Conservation (phyloP, 2,329 filamentous ascomycete species). For the Aaosphaeria arxii region DNA sequence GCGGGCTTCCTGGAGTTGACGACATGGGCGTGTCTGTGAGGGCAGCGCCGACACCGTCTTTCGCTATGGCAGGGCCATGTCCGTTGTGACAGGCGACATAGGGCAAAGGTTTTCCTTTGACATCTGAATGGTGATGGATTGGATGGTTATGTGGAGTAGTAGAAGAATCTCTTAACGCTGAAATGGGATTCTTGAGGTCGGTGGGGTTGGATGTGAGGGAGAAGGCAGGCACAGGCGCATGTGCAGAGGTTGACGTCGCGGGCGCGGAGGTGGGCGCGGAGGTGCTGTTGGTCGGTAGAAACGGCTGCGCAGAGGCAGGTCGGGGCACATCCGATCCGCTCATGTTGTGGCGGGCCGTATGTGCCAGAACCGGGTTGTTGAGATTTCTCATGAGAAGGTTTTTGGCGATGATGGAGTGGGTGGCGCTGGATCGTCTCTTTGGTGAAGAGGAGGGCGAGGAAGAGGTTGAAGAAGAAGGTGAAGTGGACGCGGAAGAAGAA, state of each 20-base stretch:
- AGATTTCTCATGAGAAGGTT: conserved; percentile 50
- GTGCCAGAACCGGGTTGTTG: conserved; percentile 16
- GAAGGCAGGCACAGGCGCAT: conserved; percentile 4
- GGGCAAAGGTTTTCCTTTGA: conserved; percentile 30
- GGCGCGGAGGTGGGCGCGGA: conserved; percentile 2
- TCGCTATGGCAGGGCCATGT: conserved; percentile 14
- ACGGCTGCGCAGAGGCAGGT: conserved; percentile 15
- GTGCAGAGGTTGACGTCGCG: conserved; percentile 1
- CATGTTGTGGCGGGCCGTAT: background rate
- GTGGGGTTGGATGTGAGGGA: background rate
- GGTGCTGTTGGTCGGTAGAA: conserved; percentile 2
- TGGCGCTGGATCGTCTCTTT: conserved; percentile 31
- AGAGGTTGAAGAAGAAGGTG: conserved; percentile 9
- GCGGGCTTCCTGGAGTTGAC: conserved; percentile 61
- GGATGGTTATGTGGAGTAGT: conserved; percentile 4
- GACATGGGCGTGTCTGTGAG: conserved; percentile 62
- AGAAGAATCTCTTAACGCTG: background rate
- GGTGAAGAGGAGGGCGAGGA: conserved; percentile 12
- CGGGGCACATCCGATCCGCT: conserved; percentile 11
- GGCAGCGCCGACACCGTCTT: conserved; percentile 50
- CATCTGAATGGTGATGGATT: background rate
- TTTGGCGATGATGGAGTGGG: conserved; percentile 50
- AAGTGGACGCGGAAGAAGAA: conserved; percentile 1
- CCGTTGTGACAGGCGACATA: conserved; percentile 9
- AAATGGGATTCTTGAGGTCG: background rate